phyloP scores from a whole-genome alignment of 2,329 filamentous ascomycete species.

The Fusarium papillatum region DNA sequence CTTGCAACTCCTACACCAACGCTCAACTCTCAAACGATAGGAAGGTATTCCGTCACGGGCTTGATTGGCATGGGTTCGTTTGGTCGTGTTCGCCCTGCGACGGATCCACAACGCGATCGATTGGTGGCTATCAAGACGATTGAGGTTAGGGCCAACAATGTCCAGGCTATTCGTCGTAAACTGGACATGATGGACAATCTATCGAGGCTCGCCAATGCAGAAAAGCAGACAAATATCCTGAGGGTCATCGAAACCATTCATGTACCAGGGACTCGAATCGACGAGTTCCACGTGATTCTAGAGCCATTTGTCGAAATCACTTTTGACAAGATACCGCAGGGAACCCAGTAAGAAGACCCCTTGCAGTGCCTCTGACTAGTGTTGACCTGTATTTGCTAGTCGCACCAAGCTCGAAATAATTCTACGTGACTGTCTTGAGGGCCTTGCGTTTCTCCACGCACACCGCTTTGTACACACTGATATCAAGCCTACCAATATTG shows the following conservation, averaged over 20 bases:
- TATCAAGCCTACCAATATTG: conserved; percentile 10
- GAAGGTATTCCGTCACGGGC: not conserved
- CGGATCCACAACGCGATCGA: not conserved
- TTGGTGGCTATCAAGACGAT: not conserved
- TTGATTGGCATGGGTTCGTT: not conserved
- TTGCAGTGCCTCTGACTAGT: not conserved
- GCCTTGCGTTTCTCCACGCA: conserved; percentile 3
- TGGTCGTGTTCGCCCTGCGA: not conserved
- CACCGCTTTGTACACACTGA: conserved; percentile 8
- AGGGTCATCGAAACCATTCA: not conserved
- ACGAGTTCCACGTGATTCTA: not conserved
- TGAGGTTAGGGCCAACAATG: not conserved
- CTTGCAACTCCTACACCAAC: not conserved
- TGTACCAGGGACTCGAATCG: not conserved
- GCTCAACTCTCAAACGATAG: not conserved
- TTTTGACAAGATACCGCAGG: not conserved
- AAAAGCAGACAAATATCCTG: not conserved
- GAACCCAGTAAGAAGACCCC: not conserved
- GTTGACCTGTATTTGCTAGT: not conserved
- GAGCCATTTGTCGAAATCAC: conserved; percentile 1
- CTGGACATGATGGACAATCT: not conserved
- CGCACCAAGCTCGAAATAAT: conserved; percentile 1
- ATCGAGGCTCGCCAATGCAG: not conserved
- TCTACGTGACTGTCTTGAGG: conserved; percentile 10
- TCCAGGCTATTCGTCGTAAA: not conserved